Percentiles rank a stretch among this genome's conserved stretches.
Conservation (phyloP, 768 basidiomycete species). For the Leccinellum rugosiceps region DNA sequence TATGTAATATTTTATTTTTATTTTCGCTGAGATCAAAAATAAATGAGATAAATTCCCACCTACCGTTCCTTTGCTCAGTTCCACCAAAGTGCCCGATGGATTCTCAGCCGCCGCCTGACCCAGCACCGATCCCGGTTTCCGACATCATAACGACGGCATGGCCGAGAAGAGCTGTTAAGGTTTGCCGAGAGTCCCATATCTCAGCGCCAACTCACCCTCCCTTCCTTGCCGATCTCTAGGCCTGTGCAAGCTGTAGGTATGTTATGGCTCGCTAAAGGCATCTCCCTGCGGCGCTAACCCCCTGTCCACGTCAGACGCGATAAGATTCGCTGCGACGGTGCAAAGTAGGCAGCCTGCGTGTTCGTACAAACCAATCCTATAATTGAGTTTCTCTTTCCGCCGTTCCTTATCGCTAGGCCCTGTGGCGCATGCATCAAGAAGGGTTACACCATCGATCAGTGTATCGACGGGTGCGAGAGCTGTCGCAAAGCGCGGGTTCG, state of each 20-base stretch:
- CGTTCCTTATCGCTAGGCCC: constrained; percentile 39
- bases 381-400: not conserved
- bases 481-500: constrained; percentile 52
- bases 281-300: not conserved
- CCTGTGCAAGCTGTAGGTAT: constrained; percentile 59
- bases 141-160: constrained; percentile 46
- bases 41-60: constrained; percentile 32
- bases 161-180: constrained; percentile 54
- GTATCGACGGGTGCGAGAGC: constrained; percentile 58
- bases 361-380: not conserved
- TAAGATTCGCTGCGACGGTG: constrained; percentile 59
- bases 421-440: constrained; percentile 57
- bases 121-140: constrained; percentile 46
- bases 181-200: constrained; percentile 23
- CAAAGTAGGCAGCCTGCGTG: constrained; percentile 35
- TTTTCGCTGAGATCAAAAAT: constrained; percentile 9
- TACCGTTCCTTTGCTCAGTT: constrained; percentile 26
- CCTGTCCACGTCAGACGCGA: constrained; percentile 43
- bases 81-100: constrained; percentile 28
- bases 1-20: not conserved
- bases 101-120: constrained; percentile 35
- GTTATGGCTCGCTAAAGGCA: not conserved
- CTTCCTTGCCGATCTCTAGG: constrained; percentile 32
- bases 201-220: constrained; percentile 11
- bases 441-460: constrained; percentile 48